Conservation (phyloP, 2,329 filamentous ascomycete species). For the Aureobasidium sp. region DNA sequence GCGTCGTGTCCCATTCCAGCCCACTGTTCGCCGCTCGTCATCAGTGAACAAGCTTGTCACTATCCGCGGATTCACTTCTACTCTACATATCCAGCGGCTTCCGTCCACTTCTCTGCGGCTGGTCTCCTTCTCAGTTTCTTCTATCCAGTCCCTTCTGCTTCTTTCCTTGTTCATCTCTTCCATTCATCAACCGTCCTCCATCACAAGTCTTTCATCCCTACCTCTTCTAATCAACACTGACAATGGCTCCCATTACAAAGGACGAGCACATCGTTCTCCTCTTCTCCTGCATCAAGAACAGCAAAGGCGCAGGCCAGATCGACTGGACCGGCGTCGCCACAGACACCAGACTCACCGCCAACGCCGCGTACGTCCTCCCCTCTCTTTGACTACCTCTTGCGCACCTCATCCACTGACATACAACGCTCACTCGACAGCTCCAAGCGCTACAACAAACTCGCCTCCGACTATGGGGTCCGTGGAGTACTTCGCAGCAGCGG, state of each 20-base stretch:
- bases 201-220: neutral
- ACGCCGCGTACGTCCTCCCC: conserved; percentile 56
- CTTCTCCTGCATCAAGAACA: conserved; percentile 57
- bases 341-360: conserved; percentile 57
- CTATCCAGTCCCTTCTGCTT: neutral
- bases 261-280: conserved; percentile 60
- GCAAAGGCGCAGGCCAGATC: conserved; percentile 52
- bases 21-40: neutral
- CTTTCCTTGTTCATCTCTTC: neutral
- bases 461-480: conserved; percentile 44
- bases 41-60: too few species aligned
- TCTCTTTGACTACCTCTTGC: too few species aligned
- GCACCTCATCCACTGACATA: too few species aligned
- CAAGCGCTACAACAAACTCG: conserved; percentile 61
- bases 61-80: neutral
- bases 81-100: neutral
- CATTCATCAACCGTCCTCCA: neutral
- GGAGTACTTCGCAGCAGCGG: conserved; percentile 34
- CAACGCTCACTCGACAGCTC: conserved; percentile 40
- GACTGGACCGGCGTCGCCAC: conserved; percentile 59
- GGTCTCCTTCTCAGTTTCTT: neutral
- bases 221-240: neutral
- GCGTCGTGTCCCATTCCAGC: neutral
- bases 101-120: neutral
- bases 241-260: neutral